These are phyloP conservation scores for Solanum arcanum DNA, from an alignment of 257 asterid species.

Conservation along the genomic window DNA sequence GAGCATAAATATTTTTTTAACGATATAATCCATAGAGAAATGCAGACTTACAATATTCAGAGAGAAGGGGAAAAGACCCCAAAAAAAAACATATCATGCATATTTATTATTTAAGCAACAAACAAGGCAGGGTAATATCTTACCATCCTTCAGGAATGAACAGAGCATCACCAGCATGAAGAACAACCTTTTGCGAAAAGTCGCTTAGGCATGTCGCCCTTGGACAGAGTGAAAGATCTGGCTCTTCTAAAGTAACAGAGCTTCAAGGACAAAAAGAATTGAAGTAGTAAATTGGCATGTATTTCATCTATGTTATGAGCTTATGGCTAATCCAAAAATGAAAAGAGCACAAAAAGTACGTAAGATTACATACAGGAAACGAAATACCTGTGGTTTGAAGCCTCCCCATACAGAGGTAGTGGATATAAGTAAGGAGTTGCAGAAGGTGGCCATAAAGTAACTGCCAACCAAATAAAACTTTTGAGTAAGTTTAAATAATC, in stretches of 20 bases:
- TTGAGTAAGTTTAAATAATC: not conserved
- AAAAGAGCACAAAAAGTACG: not conserved
- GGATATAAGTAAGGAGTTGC: conserved; percentile 71
- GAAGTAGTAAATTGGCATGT: not conserved
- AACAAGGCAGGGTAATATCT: not conserved
- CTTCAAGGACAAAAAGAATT: conserved; percentile 29
- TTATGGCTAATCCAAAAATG: not conserved
- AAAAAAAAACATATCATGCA: not conserved
- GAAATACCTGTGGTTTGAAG: conserved; percentile 87
- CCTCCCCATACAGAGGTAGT: conserved; percentile 79
- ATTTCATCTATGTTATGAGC: not conserved
- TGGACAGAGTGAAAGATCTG: conserved; percentile 47
- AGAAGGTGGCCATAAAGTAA: conserved; percentile 93
- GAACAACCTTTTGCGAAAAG: conserved; percentile 67
- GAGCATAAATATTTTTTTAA: not conserved
- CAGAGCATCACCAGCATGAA: conserved; percentile 87
- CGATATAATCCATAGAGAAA: not conserved
- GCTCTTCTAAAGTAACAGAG: conserved; percentile 53
- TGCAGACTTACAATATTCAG: not conserved
- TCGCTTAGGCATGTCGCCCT: conserved; percentile 45
- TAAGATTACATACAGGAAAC: not conserved
- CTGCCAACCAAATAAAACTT: conserved; percentile 26
- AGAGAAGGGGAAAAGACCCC: not conserved
- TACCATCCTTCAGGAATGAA: conserved; percentile 99
- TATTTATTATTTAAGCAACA: not conserved